Evolutionary conservation across 352 stramenopile species (phyloP).

Genomic region (Phytopythium montanum): DNA sequence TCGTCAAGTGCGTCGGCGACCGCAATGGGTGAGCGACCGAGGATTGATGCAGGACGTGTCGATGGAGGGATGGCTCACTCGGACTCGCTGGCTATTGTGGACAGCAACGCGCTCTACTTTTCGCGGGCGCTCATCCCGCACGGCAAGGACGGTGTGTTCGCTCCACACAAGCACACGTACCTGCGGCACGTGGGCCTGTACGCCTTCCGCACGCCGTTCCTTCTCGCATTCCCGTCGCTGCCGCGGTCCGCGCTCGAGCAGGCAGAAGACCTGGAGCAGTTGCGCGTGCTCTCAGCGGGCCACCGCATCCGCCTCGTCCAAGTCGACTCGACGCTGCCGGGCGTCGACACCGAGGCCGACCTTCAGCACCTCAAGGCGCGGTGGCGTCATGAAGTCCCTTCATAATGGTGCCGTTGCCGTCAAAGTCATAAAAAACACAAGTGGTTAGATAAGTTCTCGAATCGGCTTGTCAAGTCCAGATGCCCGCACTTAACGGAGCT

Average conservation of each 20-base stretch:
- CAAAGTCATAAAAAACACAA: background rate
- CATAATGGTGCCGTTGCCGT: too few species aligned
- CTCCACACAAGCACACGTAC: constrained; percentile 42
- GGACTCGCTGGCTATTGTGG: background rate
- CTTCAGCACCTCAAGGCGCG: constrained; percentile 44
- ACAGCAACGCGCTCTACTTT: constrained; percentile 83
- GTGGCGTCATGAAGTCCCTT: constrained; percentile 18
- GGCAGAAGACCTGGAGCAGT: constrained; percentile 77
- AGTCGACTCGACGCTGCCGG: constrained; percentile 57
- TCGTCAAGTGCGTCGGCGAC: constrained; percentile 78
- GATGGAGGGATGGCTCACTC: background rate
- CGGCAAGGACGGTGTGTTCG: constrained; percentile 59
- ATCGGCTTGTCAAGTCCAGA: too few species aligned
- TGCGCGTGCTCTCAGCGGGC: constrained; percentile 77
- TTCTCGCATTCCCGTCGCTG: constrained; percentile 65
- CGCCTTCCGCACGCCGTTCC: constrained; percentile 70
- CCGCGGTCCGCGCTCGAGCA: constrained; percentile 47
- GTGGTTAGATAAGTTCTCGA: background rate
- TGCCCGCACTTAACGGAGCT: background rate
- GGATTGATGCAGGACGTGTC: background rate
- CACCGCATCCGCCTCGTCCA: constrained; percentile 66
- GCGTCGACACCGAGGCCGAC: constrained; percentile 69
- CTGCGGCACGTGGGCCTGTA: constrained; percentile 81
- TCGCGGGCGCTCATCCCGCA: constrained; percentile 77
- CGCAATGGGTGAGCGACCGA: constrained; percentile 33